These are phyloP conservation scores for Cyclotella kingstonii DNA, from an alignment of 108 stramenopile species.

Conservation along the genomic window DNA sequence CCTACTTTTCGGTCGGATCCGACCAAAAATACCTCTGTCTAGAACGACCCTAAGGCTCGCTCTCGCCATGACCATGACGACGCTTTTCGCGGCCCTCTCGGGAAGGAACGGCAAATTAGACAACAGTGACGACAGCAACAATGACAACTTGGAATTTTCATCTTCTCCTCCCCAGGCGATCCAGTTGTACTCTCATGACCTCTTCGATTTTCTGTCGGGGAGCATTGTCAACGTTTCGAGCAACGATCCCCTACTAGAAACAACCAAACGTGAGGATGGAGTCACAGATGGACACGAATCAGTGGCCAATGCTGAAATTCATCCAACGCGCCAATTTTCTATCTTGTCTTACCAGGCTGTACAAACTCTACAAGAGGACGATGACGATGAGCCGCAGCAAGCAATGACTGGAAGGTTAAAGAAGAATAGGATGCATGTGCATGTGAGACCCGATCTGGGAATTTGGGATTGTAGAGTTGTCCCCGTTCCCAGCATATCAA, in stretches of 20 bases:
- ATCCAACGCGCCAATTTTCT: not conserved
- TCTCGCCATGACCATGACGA: too few species aligned
- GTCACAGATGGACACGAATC: not conserved
- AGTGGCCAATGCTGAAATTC: not conserved
- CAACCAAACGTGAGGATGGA: not conserved
- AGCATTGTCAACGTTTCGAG: not conserved
- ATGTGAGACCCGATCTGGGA: slow-evolving; percentile 55
- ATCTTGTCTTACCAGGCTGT: slow-evolving; percentile 67
- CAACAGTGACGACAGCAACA: too few species aligned
- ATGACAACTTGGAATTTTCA: too few species aligned
- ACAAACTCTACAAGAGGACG: slow-evolving; percentile 45
- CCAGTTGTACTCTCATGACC: too few species aligned
- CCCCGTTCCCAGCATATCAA: not conserved
- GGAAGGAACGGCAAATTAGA: too few species aligned
- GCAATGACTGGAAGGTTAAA: not conserved
- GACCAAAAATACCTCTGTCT: too few species aligned
- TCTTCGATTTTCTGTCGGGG: not conserved
- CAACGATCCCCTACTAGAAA: not conserved
- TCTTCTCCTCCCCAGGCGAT: too few species aligned
- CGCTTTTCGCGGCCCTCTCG: too few species aligned
- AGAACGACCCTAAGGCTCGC: too few species aligned
- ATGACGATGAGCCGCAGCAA: slow-evolving; percentile 1
- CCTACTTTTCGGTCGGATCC: too few species aligned
- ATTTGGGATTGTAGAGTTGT: slow-evolving; percentile 64
- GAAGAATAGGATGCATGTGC: slow-evolving; percentile 9